These are phyloP conservation scores for Elongisporangium prolatum DNA, from an alignment of 352 stramenopile genomes.

Conservation along the genomic window DNA sequence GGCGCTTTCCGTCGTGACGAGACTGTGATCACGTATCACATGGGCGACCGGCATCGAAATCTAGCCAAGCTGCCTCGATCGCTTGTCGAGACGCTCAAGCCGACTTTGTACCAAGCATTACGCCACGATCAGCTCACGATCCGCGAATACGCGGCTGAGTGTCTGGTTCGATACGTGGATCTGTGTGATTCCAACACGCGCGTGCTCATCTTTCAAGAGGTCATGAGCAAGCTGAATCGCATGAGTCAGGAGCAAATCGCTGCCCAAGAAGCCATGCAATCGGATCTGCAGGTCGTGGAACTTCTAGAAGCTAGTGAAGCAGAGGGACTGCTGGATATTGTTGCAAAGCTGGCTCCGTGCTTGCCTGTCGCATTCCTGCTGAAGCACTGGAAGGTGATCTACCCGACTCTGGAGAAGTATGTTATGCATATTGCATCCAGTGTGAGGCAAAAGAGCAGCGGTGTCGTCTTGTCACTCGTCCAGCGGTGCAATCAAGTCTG, in stretches of 20 bases:
- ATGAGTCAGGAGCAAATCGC: slow-evolving; percentile 17
- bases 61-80: slow-evolving; percentile 18
- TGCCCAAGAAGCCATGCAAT: slow-evolving; percentile 5
- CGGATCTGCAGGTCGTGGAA: slow-evolving; percentile 7
- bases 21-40: slow-evolving; percentile 13
- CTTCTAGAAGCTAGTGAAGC: slow-evolving; percentile 49
- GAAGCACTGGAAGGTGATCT: slow-evolving; percentile 71
- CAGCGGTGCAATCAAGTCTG: not conserved
- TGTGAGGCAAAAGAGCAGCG: slow-evolving; percentile 52
- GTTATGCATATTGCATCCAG: slow-evolving; percentile 69
- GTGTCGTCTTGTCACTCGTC: slow-evolving; percentile 41
- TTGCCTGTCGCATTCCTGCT: slow-evolving; percentile 45
- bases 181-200: slow-evolving; percentile 52
- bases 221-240: slow-evolving; percentile 73
- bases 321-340: slow-evolving; percentile 61
- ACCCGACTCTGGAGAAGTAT: slow-evolving; percentile 65
- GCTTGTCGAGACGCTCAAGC: slow-evolving; percentile 36
- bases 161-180: slow-evolving; percentile 33
- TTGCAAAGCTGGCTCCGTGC: slow-evolving; percentile 35
- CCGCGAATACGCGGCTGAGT: slow-evolving; percentile 43
- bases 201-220: slow-evolving; percentile 60
- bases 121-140: slow-evolving; percentile 54
- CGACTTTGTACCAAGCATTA: slow-evolving; percentile 47
- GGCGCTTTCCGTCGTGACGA: slow-evolving; percentile 9
- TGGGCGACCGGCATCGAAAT: slow-evolving; percentile 18